Base-by-base conservation (phyloP, 1,284 basidiomycete species). In the Ustilago lituana region DNA sequence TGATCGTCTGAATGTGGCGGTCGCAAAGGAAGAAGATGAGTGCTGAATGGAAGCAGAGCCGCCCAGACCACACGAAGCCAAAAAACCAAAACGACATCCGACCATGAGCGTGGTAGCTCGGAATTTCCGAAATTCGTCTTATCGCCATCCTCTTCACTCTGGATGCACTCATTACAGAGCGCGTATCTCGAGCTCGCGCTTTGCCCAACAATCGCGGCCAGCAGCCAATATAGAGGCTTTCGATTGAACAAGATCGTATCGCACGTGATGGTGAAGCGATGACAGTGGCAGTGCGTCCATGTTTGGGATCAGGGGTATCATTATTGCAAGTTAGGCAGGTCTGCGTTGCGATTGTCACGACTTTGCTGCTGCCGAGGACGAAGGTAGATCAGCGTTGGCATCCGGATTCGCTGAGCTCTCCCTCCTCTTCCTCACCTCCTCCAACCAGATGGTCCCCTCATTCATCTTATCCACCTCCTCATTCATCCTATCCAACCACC, bases 381-480 rank as follows among this genome's bases (percentile, higher is more conserved):
- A 26, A 15, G 52, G 17, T 15, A 19, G 11, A 9, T 11, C 26
- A 15, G 27, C 24, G 14, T 26, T 27, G 24, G 17, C 35, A n/a
- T 39, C 44, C 3, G 57, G 35, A 8, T 31, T 17, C 24, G 39
- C 20, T 29, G 61, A 58, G 36, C 55, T 54, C 41, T 58, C 41
- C n/a, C 48, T 71, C 22, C 50, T 44, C 47, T 58, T 72, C 14
- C 69, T 44, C 23, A 67, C 59, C 41, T 72, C 64, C 37, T 72
- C 69, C n/a, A 72, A 33, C 69, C 69, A 72, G 9, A 58, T 54
- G 1, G 70, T 73, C 1, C 68, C 76, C 74, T 92, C 91, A 84
- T 98, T 98, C 91, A 98, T 93, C 84, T 89, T 89, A 82, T 94
- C 93, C 5, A 90, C 95, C 78, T 94, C 93, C 14, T 88, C 85